Evolutionary conservation across 108 stramenopile species (phyloP).

Genomic region (Asterionellopsis glacialis): DNA sequence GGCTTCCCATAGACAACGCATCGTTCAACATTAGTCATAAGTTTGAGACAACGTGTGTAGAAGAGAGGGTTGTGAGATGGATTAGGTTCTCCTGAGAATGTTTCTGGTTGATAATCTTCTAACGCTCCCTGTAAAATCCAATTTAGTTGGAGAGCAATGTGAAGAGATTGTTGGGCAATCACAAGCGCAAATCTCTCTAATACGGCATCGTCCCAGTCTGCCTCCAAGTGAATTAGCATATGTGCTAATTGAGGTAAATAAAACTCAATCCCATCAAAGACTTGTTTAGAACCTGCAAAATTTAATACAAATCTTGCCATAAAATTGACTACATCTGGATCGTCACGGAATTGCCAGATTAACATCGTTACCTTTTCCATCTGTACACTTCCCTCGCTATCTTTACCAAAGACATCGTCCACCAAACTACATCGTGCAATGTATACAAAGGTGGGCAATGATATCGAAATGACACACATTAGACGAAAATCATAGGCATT

Average conservation of each 20-base stretch:
- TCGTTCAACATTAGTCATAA: slow-evolving; percentile 90
- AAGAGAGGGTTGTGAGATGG: slow-evolving; percentile 81
- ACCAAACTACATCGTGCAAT: too few relatives aligned
- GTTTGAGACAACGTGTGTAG: slow-evolving; percentile 90
- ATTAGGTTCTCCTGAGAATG: slow-evolving; percentile 79
- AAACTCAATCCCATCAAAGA: slow-evolving; percentile 98
- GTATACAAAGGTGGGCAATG: too few relatives aligned
- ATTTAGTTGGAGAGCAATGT: slow-evolving; percentile 95
- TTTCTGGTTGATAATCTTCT: slow-evolving; percentile 97
- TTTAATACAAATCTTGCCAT: slow-evolving; percentile 88
- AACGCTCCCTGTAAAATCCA: slow-evolving; percentile 97
- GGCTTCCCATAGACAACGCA: slow-evolving; percentile 89
- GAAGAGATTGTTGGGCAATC: slow-evolving; percentile 94
- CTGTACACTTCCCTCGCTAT: slow-evolving; percentile 64
- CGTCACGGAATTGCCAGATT: slow-evolving; percentile 93
- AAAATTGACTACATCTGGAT: slow-evolving; percentile 86
- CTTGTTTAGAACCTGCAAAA: slow-evolving; percentile 91
- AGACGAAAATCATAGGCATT: too few relatives aligned
- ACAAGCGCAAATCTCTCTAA: slow-evolving; percentile 94
- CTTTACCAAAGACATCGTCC: slow-evolving; percentile 78
- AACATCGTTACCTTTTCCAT: slow-evolving; percentile 97
- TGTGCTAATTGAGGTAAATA: slow-evolving; percentile 99
- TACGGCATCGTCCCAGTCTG: slow-evolving; percentile 89
- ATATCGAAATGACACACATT: too few relatives aligned
- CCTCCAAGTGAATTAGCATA: slow-evolving; percentile 98